A percentile compares a stretch with the other conserved stretches of the same genome.
These are phyloP conservation scores for Cryptococcus jaspeensis DNA, from an alignment of 1,284 basidiomycete genomes.

Conservation along the genomic window DNA sequence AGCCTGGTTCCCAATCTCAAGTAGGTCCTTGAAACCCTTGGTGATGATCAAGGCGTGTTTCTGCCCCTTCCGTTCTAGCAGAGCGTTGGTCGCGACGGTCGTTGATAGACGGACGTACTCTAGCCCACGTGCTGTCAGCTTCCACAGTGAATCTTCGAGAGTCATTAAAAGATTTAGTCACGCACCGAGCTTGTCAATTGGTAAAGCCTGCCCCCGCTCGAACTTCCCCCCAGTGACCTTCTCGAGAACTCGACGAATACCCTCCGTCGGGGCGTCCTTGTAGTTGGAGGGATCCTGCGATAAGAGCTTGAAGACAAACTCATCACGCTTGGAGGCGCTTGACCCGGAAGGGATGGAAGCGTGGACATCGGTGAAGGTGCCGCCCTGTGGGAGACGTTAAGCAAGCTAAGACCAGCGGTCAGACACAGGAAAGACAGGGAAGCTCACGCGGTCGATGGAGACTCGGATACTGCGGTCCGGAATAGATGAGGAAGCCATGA, in stretches of 20 bases:
- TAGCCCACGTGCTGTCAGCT: slow-evolving; percentile 38
- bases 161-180: not conserved
- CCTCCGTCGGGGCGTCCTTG: slow-evolving; percentile 81
- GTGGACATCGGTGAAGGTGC: slow-evolving; percentile 50
- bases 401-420: not conserved
- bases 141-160: not conserved
- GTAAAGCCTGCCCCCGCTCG: slow-evolving; percentile 64
- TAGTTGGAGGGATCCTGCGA: slow-evolving; percentile 87
- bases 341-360: slow-evolving; percentile 17
- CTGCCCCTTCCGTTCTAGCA: slow-evolving; percentile 90
- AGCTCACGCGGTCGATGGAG: slow-evolving; percentile 37
- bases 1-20: slow-evolving; percentile 70
- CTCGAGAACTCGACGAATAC: slow-evolving; percentile 87
- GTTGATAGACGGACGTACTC: slow-evolving; percentile 91
- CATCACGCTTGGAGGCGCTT: slow-evolving; percentile 14
- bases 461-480: slow-evolving; percentile 46
- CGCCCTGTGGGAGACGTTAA: slow-evolving; percentile 23
- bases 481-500: slow-evolving; percentile 25
- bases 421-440: not conserved
- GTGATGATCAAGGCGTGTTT: slow-evolving; percentile 90
- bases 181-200: slow-evolving; percentile 73
- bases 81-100: slow-evolving; percentile 91
- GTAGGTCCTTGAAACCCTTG: slow-evolving; percentile 82
- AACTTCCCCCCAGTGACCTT: slow-evolving; percentile 63
- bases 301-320: slow-evolving; percentile 60